Evolutionary conservation across 2,329 filamentous ascomycete species (phyloP).

Genomic region (Trichoderma endophyticum): DNA sequence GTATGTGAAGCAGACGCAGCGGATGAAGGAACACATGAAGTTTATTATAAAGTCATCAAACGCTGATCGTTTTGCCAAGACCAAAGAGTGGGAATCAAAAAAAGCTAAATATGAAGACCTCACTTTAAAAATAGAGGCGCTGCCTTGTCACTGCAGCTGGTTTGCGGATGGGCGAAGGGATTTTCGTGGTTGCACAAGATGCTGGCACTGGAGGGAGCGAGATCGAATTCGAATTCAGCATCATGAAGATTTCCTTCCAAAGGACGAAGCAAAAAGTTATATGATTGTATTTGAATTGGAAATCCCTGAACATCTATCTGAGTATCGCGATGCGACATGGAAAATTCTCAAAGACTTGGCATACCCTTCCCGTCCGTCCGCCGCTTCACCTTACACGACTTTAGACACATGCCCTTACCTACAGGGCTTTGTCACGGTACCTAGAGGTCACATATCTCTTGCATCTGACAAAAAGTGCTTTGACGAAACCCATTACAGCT

Average conservation of each 20-base stretch:
- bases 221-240: constrained; percentile 16
- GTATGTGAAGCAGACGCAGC: neutral
- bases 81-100: neutral
- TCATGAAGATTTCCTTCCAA: constrained; percentile 29
- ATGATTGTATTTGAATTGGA: constrained; percentile 50
- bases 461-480: constrained; percentile 28
- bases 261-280: constrained; percentile 21
- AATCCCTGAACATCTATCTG: constrained; percentile 38
- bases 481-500: constrained; percentile 27
- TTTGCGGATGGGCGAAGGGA: too few relatives aligned
- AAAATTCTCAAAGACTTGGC: constrained; percentile 18
- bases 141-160: too few relatives aligned
- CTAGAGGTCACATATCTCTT: constrained; percentile 17
- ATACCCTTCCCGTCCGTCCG: neutral
- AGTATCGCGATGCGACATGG: constrained; percentile 24
- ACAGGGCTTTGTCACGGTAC: neutral
- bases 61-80: neutral
- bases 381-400: neutral
- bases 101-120: neutral
- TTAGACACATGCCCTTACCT: neutral
- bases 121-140: too few relatives aligned
- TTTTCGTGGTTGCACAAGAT: constrained; percentile 7
- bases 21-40: neutral
- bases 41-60: neutral
- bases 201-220: neutral